Conservation (phyloP, 352 stramenopile genomes). For the Globisporangium mamillatum region DNA sequence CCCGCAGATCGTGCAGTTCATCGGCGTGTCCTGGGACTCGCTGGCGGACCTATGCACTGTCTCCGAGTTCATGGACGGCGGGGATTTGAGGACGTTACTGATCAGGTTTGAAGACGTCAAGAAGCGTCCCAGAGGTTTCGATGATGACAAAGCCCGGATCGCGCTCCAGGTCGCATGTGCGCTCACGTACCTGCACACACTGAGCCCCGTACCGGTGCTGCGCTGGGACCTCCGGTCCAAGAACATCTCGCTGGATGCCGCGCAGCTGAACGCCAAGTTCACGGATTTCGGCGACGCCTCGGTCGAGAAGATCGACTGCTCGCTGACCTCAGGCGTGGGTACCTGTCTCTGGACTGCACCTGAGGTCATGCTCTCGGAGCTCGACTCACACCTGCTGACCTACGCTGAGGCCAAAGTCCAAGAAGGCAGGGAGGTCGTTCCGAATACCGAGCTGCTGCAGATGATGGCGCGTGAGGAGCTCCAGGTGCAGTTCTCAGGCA, state of each 20-base stretch:
- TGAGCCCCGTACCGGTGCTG: slow-evolving; percentile 31
- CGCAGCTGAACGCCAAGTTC: slow-evolving; percentile 39
- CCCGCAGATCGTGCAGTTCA: slow-evolving; percentile 34
- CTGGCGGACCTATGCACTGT: slow-evolving; percentile 35
- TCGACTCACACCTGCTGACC: slow-evolving; percentile 44
- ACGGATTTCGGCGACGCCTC: slow-evolving; percentile 57
- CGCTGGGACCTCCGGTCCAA: slow-evolving; percentile 53
- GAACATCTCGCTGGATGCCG: slow-evolving; percentile 39
- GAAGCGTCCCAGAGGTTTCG: slow-evolving; percentile 30
- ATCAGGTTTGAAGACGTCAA: slow-evolving; percentile 25
- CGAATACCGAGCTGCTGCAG: slow-evolving; percentile 37
- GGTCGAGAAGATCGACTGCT: slow-evolving; percentile 30
- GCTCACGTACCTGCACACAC: slow-evolving; percentile 44
- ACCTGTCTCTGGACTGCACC: slow-evolving; percentile 57
- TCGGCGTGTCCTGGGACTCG: slow-evolving; percentile 43
- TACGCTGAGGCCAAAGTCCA: slow-evolving; percentile 21
- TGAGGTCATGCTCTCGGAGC: slow-evolving; percentile 45
- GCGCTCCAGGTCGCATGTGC: slow-evolving; percentile 36
- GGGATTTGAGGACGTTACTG: slow-evolving; percentile 32
- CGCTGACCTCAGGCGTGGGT: slow-evolving; percentile 47
- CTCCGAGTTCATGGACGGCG: slow-evolving; percentile 42
- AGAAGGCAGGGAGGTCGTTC: slow-evolving; percentile 4
- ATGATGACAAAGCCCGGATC: slow-evolving; percentile 49
- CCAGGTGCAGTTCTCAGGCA: slow-evolving; percentile 36
- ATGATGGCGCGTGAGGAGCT: slow-evolving; percentile 31